Evolutionary conservation across 2,329 filamentous ascomycete species (phyloP).

Genomic region (Dactylellina cionopaga): DNA sequence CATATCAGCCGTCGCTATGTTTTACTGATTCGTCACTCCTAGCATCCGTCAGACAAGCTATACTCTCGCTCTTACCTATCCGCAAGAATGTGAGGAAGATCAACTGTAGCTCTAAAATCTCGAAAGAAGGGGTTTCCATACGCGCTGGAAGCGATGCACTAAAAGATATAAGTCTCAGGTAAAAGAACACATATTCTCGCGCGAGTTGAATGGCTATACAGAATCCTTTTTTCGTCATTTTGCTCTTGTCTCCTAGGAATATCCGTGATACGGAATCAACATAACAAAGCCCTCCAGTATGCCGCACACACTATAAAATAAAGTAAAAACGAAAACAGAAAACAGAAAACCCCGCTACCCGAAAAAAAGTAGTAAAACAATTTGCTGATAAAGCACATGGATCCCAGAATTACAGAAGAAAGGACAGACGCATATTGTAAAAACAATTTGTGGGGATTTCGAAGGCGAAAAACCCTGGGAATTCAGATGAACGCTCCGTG

Average conservation of each 20-base stretch:
- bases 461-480: not conserved
- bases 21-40: no score
- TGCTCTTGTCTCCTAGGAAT: constrained; percentile 3
- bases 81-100: no score
- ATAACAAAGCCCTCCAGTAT: constrained; percentile 30
- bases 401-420: constrained; percentile 17
- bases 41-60: no score
- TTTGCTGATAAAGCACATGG: constrained; percentile 14
- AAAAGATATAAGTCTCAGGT: no score
- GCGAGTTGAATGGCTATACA: constrained; percentile 13
- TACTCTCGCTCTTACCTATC: no score
- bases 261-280: constrained; percentile 29
- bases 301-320: constrained; percentile 2
- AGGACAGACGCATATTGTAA: not conserved
- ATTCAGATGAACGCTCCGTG: not conserved
- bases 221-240: constrained; percentile 15
- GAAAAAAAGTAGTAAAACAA: constrained; percentile 20
- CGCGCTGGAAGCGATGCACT: no score
- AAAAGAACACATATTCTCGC: no score
- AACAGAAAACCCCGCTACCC: constrained; percentile 37
- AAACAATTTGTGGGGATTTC: constrained; percentile 1
- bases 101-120: no score
- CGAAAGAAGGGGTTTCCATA: no score
- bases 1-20: no score
- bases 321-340: constrained; percentile 19